These are phyloP conservation scores for Russula foetens DNA, from an alignment of 768 basidiomycete species.

Conservation along the genomic window DNA sequence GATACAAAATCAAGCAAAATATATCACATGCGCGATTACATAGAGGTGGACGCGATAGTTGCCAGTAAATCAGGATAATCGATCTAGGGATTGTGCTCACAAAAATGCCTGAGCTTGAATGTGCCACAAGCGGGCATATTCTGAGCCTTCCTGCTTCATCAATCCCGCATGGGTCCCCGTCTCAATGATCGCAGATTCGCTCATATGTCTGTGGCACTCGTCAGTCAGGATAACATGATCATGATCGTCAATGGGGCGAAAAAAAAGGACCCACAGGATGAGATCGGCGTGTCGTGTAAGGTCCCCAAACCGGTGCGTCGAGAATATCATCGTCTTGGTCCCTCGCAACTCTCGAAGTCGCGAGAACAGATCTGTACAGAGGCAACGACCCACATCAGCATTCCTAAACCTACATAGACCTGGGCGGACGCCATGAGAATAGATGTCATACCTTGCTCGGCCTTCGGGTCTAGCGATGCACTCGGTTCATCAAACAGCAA, in stretches of 20 bases:
- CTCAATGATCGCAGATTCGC: conserved; percentile 52
- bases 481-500: conserved; percentile 68
- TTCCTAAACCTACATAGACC: background rate
- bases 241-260: background rate
- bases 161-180: conserved; percentile 59
- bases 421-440: background rate
- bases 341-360: conserved; percentile 58
- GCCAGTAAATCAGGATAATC: too few species aligned
- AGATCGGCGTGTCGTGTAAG: conserved; percentile 48
- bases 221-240: background rate
- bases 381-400: background rate
- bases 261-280: conserved; percentile 9
- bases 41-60: too few species aligned
- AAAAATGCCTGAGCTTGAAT: conserved; percentile 64
- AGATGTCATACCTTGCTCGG: conserved; percentile 57
- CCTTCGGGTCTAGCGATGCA: conserved; percentile 64
- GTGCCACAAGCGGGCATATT: conserved; percentile 68
- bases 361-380: conserved; percentile 51
- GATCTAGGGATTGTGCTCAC: background rate
- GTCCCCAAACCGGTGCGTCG: conserved; percentile 63
- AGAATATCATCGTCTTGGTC: conserved; percentile 79
- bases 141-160: conserved; percentile 41
- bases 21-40: too few species aligned
- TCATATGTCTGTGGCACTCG: conserved; percentile 48
- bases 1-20: too few species aligned